Evolutionary conservation across 192 early-diverging fungal species (phyloP).

Genomic region (Backusella liffmaniae): DNA sequence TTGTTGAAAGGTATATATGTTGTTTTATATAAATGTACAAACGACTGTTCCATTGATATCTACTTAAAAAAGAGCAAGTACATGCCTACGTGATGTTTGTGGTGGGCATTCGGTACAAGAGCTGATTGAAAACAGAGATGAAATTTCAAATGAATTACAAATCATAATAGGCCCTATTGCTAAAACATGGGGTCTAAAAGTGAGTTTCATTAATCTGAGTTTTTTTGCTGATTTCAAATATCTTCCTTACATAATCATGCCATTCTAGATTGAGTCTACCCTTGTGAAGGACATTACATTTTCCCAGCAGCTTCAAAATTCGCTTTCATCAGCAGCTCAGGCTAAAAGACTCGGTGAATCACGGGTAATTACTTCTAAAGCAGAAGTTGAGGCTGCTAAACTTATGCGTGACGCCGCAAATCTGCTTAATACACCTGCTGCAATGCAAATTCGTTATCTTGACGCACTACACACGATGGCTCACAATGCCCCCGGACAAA

Average conservation of each 20-base stretch:
- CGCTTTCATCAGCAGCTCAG: conserved; percentile 83
- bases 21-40: not conserved
- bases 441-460: conserved; percentile 81
- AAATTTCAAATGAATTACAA: conserved; percentile 80
- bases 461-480: conserved; percentile 83
- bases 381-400: conserved; percentile 74
- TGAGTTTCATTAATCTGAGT: conserved; percentile 20
- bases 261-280: conserved; percentile 60
- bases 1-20: conserved; percentile 67
- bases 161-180: conserved; percentile 84
- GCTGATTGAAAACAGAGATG: conserved; percentile 84
- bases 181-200: conserved; percentile 74
- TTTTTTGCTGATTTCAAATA: not conserved
- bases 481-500: conserved; percentile 58
- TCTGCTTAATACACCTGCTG: conserved; percentile 73
- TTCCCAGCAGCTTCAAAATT: conserved; percentile 75
- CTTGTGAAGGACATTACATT: conserved; percentile 87
- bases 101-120: conserved; percentile 83
- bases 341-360: conserved; percentile 84
- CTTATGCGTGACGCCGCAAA: conserved; percentile 91
- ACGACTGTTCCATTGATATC: not conserved
- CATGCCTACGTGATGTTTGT: conserved; percentile 79
- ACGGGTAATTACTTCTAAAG: conserved; percentile 86
- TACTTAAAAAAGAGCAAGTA: conserved; percentile 61
- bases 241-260: not conserved